phyloP scores from a whole-genome alignment of 2,329 filamentous ascomycete genomes.

The Penicillium italicum region DNA sequence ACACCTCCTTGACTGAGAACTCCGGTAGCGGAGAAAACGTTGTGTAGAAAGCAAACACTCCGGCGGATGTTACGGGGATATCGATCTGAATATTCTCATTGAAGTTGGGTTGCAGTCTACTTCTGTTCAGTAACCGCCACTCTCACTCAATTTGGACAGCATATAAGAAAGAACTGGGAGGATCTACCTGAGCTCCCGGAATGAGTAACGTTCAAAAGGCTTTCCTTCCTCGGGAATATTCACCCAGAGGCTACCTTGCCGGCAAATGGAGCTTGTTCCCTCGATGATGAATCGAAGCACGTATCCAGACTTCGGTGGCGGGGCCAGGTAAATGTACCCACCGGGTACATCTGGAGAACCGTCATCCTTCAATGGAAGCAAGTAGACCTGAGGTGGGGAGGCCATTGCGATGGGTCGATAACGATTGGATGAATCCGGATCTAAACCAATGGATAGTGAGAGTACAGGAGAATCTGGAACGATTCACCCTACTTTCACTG shows the following conservation, averaged over 20 bases:
- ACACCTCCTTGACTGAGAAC: constrained; percentile 58
- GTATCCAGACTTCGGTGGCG: constrained; percentile 69
- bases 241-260: constrained; percentile 91
- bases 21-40: constrained; percentile 85
- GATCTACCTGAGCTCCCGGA: constrained; percentile 81
- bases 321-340: constrained; percentile 86
- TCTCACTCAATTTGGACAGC: constrained; percentile 2
- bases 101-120: constrained; percentile 80
- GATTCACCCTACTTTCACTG: constrained; percentile 5
- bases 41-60: constrained; percentile 91
- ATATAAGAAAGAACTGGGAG: neutral
- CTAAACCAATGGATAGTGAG: neutral
- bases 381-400: constrained; percentile 61
- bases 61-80: constrained; percentile 74
- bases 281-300: constrained; percentile 85
- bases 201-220: constrained; percentile 72
- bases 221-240: constrained; percentile 80
- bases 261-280: constrained; percentile 91
- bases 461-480: neutral
- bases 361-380: constrained; percentile 86
- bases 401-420: constrained; percentile 18
- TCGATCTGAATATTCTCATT: constrained; percentile 88
- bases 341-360: constrained; percentile 86
- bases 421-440: neutral
- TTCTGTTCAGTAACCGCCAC: constrained; percentile 18